Base-by-base conservation (phyloP, 257 asterid genomes). In the Voacanga thouarsii region DNA sequence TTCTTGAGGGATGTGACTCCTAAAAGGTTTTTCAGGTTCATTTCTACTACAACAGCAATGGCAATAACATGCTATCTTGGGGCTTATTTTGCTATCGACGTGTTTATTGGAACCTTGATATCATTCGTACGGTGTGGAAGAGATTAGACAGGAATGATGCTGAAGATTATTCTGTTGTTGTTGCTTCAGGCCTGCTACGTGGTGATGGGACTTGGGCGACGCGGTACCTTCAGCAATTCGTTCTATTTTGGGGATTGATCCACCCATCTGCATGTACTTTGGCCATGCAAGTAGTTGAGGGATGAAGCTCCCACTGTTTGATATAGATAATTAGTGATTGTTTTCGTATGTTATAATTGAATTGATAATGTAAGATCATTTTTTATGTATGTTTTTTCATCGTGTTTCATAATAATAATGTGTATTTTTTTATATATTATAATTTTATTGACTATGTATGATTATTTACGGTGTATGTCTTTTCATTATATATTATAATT, bases 191-290 rank as follows among this genome's bases (percentile, higher is more conserved):
- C 41, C 86, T 95, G 89, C 92, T 92, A 67, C 90, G 99, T 37
- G 97, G 98, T 3, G 99, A 92, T 61, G 98, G 99, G 72, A 90
- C 91, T 21, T 92, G 99, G 99, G 92, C 99, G 2, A 89, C n/a
- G n/a, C n/a, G n/a, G n/a, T 92, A 66, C 99, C 99, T 0, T 95
- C 99, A 26, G 99, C 99, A 14, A 78, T 92, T 71, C 96, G 92
- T 19, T 95, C 99, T 26, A 95, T 92, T 77, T 90, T 92, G 80
- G 89, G 88, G 96, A 74, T 95, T n/a, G 82, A 92, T 83, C 99
- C 99, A 1, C 98, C 99, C 66, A 95, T 95, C 74, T 95, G 98
- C 83, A 95, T 95, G 98, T 88, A 89, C 87, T 92, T 92, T 79
- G 90, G 91, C 12, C 96, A 98, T 39, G 79, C 98, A 16, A 82